Percentiles rank a stretch among this genome's conserved stretches.
phyloP scores from a whole-genome alignment of 2,329 filamentous ascomycete genomes.

The Fusarium sp. region DNA sequence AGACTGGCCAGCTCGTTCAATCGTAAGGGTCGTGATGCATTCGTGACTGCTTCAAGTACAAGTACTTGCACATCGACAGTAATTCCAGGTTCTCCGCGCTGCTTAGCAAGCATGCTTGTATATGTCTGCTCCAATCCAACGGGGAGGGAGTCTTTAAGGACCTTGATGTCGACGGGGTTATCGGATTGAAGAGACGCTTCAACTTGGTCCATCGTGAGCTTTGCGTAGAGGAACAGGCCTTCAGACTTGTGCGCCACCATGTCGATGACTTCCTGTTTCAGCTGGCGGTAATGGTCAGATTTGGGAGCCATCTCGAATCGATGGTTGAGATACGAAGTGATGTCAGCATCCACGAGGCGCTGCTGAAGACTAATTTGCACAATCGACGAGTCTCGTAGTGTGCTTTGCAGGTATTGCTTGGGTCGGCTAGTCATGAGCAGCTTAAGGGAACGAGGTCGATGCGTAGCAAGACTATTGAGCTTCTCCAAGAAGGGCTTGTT shows the following conservation, averaged over 20 bases:
- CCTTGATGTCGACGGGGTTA: conserved; percentile 3
- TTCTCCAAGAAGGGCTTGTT: conserved; percentile 37
- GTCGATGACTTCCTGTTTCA: conserved; percentile 32
- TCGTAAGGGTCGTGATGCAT: conserved; percentile 58
- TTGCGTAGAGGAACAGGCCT: conserved; percentile 45
- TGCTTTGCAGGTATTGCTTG: conserved; percentile 40
- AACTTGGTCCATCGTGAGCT: conserved; percentile 46
- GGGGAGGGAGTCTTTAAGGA: conserved; percentile 36
- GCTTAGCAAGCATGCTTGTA: conserved; percentile 55
- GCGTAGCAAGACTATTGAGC: conserved; percentile 40
- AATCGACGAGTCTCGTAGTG: conserved; percentile 40
- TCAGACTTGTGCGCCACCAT: conserved; percentile 38
- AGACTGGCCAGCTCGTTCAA: conserved; percentile 55
- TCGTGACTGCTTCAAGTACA: conserved; percentile 58
- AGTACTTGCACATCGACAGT: conserved; percentile 52
- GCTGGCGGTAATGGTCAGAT: neutral
- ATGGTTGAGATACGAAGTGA: conserved; percentile 34
- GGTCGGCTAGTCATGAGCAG: conserved; percentile 45
- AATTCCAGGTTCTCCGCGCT: conserved; percentile 51
- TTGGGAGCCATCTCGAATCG: conserved; percentile 27
- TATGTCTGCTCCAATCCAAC: conserved; percentile 51
- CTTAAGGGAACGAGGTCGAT: conserved; percentile 39
- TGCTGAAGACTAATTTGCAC: conserved; percentile 45
- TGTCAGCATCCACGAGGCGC: conserved; percentile 41
- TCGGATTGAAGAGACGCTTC: conserved; percentile 7